phyloP scores from a whole-genome alignment of 306 rosid species.

The Rosa persica region DNA sequence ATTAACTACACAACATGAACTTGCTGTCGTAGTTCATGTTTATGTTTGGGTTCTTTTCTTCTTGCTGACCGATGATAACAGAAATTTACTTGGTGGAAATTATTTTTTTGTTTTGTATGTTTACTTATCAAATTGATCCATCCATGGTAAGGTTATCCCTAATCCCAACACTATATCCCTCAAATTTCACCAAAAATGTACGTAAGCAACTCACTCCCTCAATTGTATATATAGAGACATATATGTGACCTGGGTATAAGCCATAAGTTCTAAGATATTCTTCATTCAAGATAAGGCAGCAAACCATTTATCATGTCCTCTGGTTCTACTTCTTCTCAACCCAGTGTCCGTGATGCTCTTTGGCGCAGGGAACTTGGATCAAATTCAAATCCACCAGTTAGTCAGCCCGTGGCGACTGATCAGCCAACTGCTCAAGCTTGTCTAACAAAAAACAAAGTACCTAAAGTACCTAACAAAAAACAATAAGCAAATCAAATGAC shows the following conservation, averaged over 20 bases:
- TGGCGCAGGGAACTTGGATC: background rate
- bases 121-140: background rate
- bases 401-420: background rate
- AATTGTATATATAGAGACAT: background rate
- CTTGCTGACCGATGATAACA: background rate
- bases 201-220: background rate
- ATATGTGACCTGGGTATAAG: background rate
- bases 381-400: background rate
- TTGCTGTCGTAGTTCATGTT: background rate
- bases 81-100: no score
- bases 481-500: background rate
- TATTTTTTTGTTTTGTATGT: no score
- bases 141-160: background rate
- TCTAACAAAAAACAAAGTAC: background rate
- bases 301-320: background rate
- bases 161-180: background rate
- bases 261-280: background rate
- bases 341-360: background rate
- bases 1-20: background rate
- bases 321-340: background rate
- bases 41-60: background rate
- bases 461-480: background rate
- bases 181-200: background rate
- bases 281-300: background rate
- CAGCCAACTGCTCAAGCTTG: background rate